phyloP scores from a whole-genome alignment of 2,329 filamentous ascomycete genomes.

The Fusarium oligoseptatum region DNA sequence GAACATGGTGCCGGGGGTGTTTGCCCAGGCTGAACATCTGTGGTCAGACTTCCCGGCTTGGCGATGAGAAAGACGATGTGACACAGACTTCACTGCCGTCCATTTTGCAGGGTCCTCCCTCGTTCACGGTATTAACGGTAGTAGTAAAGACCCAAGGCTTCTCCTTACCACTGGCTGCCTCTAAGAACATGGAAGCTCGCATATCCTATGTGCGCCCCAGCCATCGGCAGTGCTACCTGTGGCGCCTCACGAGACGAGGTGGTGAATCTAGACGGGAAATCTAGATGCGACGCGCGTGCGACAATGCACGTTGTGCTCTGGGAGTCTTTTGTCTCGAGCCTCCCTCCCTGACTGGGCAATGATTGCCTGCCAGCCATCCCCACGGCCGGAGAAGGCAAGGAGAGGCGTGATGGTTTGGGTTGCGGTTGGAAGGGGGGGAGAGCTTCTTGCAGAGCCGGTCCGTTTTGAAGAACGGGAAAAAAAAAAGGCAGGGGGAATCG shows the following conservation, averaged over 20 bases:
- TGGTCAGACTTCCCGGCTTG: constrained; percentile 1
- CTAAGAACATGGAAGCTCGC: constrained; percentile 25
- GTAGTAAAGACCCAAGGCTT: neutral
- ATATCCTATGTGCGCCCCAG: constrained; percentile 29
- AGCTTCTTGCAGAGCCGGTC: constrained; percentile 2
- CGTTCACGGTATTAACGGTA: neutral
- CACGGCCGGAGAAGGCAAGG: constrained; percentile 17
- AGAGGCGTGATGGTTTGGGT: constrained; percentile 16
- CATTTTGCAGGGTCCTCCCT: neutral
- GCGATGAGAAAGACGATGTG: neutral
- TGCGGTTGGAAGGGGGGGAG: neutral
- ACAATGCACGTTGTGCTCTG: constrained; percentile 33
- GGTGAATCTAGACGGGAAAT: constrained; percentile 27
- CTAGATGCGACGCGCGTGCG: constrained; percentile 39
- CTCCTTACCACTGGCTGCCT: neutral
- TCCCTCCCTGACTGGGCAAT: constrained; percentile 26
- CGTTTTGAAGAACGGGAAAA: neutral
- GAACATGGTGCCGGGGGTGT: neutral
- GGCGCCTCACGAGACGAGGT: constrained; percentile 26
- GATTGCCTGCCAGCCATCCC: constrained; percentile 22
- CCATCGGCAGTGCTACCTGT: constrained; percentile 31
- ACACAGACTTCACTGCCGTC: constrained; percentile 3
- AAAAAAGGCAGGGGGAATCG: neutral
- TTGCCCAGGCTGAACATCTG: neutral
- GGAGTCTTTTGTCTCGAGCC: neutral